Evolutionary conservation across 2,329 filamentous ascomycete genomes (phyloP), one percentile per base, ranked within the genome.

Genomic region (Claviceps paspali): DNA sequence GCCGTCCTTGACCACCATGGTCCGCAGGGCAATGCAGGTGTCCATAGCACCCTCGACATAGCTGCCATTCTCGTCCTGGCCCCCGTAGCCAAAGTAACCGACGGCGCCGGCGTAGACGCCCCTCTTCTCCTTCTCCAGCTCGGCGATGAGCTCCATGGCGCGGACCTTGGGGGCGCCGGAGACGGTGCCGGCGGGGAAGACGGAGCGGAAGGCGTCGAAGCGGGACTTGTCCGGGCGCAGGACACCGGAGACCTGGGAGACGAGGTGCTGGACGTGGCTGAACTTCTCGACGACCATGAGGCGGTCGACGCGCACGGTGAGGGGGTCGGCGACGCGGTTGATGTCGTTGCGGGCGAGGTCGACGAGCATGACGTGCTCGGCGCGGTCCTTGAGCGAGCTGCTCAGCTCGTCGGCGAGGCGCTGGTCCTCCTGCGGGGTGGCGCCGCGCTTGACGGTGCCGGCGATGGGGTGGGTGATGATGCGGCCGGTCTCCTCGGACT

Each of bases 391-490:
- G 47, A 94, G 67, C 38, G 79, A 92, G 50, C 65, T 73, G 33
- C 76, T 73, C 41, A 93, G 73, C 59, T 85, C 81, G 32, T 77
- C 68, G 8, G 87, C 86, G 19, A 95, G 73, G 12, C 63, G 65
- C 47, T 81, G 76, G 54, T 98, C 91, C 52, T 95, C 84, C 52
- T 84, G 80, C 3, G 76, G 64, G 1, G 79, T 84, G 51, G 74
- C 75, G 42, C 88, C 87, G 48, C 91, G 76, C 61, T 83, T 86
- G 39, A 96, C 86, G 0, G 91, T 98, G 38, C 91, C 91, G 10
- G 91, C 91, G 54, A 98, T 98, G 6, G 91, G 88, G 59, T 98
- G 91, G 18, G 87, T 96, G 53, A 96, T 85, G 54, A 98, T 82
- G 37, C 84, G 74, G 19, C 86, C 84, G 28, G 70, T 71, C 21